Base-by-base conservation (phyloP, 139 green algal genomes). In the Diplosphaera chodatii region DNA sequence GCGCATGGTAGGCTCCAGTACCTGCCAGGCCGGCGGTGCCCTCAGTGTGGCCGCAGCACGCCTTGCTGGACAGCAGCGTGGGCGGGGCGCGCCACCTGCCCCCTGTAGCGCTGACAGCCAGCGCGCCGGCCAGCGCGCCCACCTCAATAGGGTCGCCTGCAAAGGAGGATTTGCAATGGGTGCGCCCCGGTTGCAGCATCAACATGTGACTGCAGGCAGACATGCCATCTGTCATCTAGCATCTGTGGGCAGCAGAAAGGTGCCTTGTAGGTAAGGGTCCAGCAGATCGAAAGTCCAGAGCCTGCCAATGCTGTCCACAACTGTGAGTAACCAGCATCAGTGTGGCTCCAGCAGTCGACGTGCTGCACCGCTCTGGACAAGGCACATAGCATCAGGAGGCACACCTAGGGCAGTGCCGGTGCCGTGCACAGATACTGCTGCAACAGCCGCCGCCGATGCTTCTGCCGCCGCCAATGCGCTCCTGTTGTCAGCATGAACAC, bases 121-220 rank as follows among this genome's bases (percentile, higher is more conserved):
- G 76, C 6, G 74, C 77, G 29, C 76, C 77, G 13, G 76, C 40
- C 29, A 81, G 74, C 4, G 87, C 90, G 25, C 89, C 86, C 1
- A 92, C 78, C 76, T 96, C 91, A 28, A 97, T 96, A 62, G 91
- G 89, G 71, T 97, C 92, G 18, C 92, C 87, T 59, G 48, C 48
- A 18, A 23, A 25, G 48, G n/a, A n/a, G n/a, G n/a, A n/a, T n/a
- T n/a, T n/a, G n/a, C n/a, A n/a, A n/a, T n/a, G n/a, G n/a, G n/a
- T n/a, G n/a, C n/a, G n/a, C n/a, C n/a, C n/a, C n/a, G n/a, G n/a
- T n/a, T n/a, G n/a, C n/a, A n/a, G n/a, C n/a, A n/a, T n/a, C n/a
- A n/a, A n/a, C n/a, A n/a, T n/a, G n/a, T n/a, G n/a, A n/a, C n/a
- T n/a, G 59, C 78, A 23, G 68, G 23, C 2, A 37, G 37, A 20